These are phyloP conservation scores for Halteria grandinella DNA, from an alignment of 73 alveolate species.

Conservation along the genomic window DNA sequence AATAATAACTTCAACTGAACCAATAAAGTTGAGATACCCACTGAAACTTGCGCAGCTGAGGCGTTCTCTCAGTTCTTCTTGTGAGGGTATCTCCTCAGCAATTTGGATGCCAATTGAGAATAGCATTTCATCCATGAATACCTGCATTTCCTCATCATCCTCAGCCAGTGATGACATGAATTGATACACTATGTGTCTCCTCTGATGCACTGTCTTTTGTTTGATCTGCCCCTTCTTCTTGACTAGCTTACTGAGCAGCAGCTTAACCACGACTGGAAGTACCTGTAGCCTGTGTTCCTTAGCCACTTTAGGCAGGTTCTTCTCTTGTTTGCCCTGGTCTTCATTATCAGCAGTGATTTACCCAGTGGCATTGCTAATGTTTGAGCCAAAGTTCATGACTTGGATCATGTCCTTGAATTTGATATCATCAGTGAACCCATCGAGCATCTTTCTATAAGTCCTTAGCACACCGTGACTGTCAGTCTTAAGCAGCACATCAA, in stretches of 20 bases:
- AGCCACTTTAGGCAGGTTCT: constrained; percentile 5
- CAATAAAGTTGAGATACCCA: constrained; percentile 18
- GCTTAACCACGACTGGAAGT: constrained; percentile 50
- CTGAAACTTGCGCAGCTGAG: constrained; percentile 11
- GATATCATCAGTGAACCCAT: constrained; percentile 46
- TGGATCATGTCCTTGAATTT: constrained; percentile 51
- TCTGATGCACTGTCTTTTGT: constrained; percentile 17
- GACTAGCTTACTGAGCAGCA: constrained; percentile 28
- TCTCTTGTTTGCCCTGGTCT: constrained; percentile 26
- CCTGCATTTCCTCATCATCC: constrained; percentile 8
- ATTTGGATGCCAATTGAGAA: neutral
- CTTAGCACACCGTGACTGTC: constrained; percentile 5
- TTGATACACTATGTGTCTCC: constrained; percentile 50
- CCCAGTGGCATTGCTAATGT: no score
- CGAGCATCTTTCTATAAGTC: constrained; percentile 25
- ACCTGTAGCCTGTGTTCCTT: constrained; percentile 16
- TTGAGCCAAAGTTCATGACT: constrained; percentile 24
- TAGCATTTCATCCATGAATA: constrained; percentile 29
- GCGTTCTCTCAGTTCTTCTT: neutral
- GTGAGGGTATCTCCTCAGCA: neutral
- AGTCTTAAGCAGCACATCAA: neutral
- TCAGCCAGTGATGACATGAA: constrained; percentile 26
- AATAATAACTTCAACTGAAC: neutral
- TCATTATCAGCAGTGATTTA: constrained; percentile 4
- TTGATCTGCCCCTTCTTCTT: constrained; percentile 56